These are phyloP conservation scores for Cynara cardunculus DNA, from an alignment of 129 eudicot species.

Conservation along the genomic window DNA sequence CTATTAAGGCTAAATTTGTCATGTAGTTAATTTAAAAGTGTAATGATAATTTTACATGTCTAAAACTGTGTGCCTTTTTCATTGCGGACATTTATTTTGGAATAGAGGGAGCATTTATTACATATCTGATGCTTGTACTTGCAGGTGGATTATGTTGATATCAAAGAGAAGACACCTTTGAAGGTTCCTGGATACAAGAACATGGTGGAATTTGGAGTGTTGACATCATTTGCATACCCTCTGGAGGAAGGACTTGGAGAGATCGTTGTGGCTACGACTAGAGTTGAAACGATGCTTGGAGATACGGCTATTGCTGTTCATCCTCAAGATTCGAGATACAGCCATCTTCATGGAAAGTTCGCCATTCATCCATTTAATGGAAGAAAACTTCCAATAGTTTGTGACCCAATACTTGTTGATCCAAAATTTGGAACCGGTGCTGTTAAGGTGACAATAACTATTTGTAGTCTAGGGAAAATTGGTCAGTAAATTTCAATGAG, in stretches of 20 bases:
- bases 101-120: not conserved
- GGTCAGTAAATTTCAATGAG: not conserved
- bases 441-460: slow-evolving; percentile 56
- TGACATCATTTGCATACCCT: slow-evolving; percentile 95
- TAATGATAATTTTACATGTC: not conserved
- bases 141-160: slow-evolving; percentile 86
- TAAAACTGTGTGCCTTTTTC: not conserved
- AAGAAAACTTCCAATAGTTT: slow-evolving; percentile 76
- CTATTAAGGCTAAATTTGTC: not conserved
- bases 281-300: slow-evolving; percentile 97
- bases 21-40: not conserved
- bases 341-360: slow-evolving; percentile 77
- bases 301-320: slow-evolving; percentile 97
- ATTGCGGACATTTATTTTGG: not conserved
- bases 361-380: slow-evolving; percentile 88
- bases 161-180: slow-evolving; percentile 67
- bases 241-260: slow-evolving; percentile 79
- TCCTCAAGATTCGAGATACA: slow-evolving; percentile 85
- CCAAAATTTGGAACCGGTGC: slow-evolving; percentile 95
- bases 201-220: slow-evolving; percentile 78
- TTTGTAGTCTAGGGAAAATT: not conserved
- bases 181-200: slow-evolving; percentile 83
- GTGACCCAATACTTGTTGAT: slow-evolving; percentile 86
- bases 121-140: slow-evolving; percentile 10
- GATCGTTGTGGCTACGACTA: slow-evolving; percentile 88